A percentile compares a stretch with the other conserved stretches of the same genome.
phyloP scores from a whole-genome alignment of 2,329 filamentous ascomycete species.

The Albifimbria verrucaria region DNA sequence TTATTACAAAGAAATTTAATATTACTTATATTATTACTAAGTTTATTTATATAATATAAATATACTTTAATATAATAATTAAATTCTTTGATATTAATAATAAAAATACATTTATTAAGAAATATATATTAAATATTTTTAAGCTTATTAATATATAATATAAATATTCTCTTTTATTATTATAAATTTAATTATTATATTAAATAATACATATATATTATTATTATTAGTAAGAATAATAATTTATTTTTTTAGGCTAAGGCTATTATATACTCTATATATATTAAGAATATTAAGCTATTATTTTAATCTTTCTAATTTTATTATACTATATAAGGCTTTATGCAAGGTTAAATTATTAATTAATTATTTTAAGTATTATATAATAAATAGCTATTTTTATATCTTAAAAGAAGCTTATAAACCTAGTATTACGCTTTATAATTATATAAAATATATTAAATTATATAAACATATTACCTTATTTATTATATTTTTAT shows the following conservation, averaged over 20 bases:
- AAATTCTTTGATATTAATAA: too few species aligned
- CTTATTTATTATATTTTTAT: neutral
- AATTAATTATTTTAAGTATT: too few species aligned
- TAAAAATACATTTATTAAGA: too few species aligned
- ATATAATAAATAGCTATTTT: neutral
- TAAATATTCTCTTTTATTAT: neutral
- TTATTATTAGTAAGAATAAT: constrained; percentile 2
- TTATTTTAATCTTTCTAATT: neutral
- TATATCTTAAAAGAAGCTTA: neutral
- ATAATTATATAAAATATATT: neutral
- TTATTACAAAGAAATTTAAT: neutral
- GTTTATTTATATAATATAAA: neutral
- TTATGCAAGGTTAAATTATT: too few species aligned
- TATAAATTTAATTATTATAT: neutral
- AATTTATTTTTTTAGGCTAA: constrained; percentile 2
- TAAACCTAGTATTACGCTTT: neutral
- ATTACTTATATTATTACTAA: neutral
- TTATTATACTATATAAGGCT: neutral
- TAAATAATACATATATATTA: neutral
- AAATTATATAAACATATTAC: neutral
- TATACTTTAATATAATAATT: too few species aligned
- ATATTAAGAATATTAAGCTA: neutral
- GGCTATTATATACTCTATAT: neutral
- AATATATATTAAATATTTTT: too few species aligned
- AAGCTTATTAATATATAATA: neutral